These are phyloP conservation scores for Ramaria sp. DNA, from an alignment of 768 basidiomycete species.

Conservation along the genomic window DNA sequence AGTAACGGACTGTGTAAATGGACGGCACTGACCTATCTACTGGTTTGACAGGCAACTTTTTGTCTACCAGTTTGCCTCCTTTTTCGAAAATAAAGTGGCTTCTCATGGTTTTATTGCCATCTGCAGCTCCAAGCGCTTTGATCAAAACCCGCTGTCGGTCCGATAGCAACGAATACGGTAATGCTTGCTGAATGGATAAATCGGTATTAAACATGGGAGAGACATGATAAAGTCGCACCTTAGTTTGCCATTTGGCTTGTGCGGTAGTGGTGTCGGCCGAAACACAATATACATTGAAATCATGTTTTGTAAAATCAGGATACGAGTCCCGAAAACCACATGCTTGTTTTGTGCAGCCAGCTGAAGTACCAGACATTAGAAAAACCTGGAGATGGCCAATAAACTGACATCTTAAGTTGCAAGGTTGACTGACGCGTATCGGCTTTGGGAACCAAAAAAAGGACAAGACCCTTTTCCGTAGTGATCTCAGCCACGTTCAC, in stretches of 20 bases:
- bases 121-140: conserved; percentile 68
- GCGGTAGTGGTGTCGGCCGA: conserved; percentile 68
- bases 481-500: conserved; percentile 55
- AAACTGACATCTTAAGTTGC: background rate
- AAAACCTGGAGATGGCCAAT: background rate
- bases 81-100: conserved; percentile 92
- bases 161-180: conserved; percentile 80
- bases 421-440: conserved; percentile 57
- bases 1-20: background rate
- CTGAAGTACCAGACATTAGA: conserved; percentile 24
- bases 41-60: conserved; percentile 78
- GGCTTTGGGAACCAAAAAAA: conserved; percentile 80
- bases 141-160: conserved; percentile 81
- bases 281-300: conserved; percentile 75
- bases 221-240: conserved; percentile 35
- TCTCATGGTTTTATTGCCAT: conserved; percentile 75
- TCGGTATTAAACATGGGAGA: background rate
- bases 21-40: conserved; percentile 51
- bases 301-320: conserved; percentile 56
- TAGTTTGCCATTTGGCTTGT: conserved; percentile 78
- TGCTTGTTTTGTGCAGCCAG: conserved; percentile 88
- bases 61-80: conserved; percentile 82
- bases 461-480: conserved; percentile 61
- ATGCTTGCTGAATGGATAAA: conserved; percentile 45
- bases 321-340: conserved; percentile 85